Evolutionary conservation across 1,284 basidiomycete genomes (phyloP).

Genomic region (Bondarzewia mesenterica): DNA sequence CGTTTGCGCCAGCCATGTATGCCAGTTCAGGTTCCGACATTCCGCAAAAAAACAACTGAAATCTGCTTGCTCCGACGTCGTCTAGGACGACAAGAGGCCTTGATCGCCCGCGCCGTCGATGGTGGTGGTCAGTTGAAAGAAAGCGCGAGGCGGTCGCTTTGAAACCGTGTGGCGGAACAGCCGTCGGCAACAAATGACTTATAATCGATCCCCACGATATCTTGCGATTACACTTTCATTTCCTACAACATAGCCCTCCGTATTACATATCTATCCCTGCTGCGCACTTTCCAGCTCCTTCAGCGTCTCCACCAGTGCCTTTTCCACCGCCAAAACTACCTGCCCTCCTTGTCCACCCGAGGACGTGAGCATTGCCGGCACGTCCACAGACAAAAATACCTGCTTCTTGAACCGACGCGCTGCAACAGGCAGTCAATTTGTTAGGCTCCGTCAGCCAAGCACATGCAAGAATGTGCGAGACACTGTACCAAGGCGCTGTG

Average conservation of each 20-base stretch:
- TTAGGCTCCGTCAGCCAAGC: slow-evolving; percentile 20
- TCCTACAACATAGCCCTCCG: neutral
- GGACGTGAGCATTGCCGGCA: slow-evolving; percentile 36
- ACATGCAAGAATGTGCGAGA: neutral
- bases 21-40: slow-evolving; percentile 48
- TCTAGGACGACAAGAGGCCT: slow-evolving; percentile 2
- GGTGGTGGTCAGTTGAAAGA: neutral
- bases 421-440: slow-evolving; percentile 21
- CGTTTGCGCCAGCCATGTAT: slow-evolving; percentile 45
- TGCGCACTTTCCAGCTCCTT: slow-evolving; percentile 28
- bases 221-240: neutral
- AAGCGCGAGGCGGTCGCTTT: neutral
- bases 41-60: slow-evolving; percentile 13
- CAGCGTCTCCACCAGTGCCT: slow-evolving; percentile 41
- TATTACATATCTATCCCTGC: neutral
- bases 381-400: slow-evolving; percentile 65
- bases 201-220: neutral
- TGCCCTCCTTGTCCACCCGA: slow-evolving; percentile 40
- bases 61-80: neutral
- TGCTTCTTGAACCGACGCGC: slow-evolving; percentile 56
- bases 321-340: slow-evolving; percentile 48
- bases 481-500: slow-evolving; percentile 62
- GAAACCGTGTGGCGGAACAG: neutral
- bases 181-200: neutral
- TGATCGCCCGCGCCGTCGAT: slow-evolving; percentile 10